A percentile compares a stretch with the other conserved stretches of the same genome.
Conservation (phyloP, 768 basidiomycete genomes). For the Termitomyces sp. region DNA sequence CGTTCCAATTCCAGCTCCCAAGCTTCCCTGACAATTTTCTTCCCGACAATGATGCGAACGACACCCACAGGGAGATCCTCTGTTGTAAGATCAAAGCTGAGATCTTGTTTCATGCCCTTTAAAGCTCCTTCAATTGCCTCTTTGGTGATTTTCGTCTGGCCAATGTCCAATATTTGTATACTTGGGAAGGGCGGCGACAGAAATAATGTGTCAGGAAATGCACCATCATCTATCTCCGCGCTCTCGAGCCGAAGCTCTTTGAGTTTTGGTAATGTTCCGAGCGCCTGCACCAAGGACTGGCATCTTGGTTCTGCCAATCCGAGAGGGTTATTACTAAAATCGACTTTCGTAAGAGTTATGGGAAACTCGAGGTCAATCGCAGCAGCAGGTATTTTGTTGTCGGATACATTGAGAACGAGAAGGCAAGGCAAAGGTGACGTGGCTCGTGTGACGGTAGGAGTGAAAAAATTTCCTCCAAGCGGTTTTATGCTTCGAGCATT, state of each 20-base stretch:
- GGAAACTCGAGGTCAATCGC: slow-evolving; percentile 58
- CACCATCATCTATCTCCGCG: slow-evolving; percentile 57
- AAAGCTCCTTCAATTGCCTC: slow-evolving; percentile 45
- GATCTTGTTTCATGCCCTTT: slow-evolving; percentile 40
- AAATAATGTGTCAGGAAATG: slow-evolving; percentile 45
- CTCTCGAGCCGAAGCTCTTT: slow-evolving; percentile 55
- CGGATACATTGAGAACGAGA: slow-evolving; percentile 56
- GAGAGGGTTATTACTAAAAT: slow-evolving; percentile 69
- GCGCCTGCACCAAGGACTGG: slow-evolving; percentile 39
- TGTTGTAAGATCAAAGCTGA: slow-evolving; percentile 52
- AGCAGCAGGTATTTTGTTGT: slow-evolving; percentile 59
- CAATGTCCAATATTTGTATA: slow-evolving; percentile 59
- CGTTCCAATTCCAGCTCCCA: slow-evolving; percentile 80
- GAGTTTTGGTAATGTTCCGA: slow-evolving; percentile 47
- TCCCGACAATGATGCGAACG: slow-evolving; percentile 61
- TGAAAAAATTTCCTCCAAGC: slow-evolving; percentile 57
- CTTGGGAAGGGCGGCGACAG: slow-evolving; percentile 41
- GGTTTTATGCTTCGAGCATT: slow-evolving; percentile 24
- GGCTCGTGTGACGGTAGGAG: slow-evolving; percentile 58
- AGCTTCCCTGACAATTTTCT: slow-evolving; percentile 64
- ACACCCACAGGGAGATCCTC: slow-evolving; percentile 53
- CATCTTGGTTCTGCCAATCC: slow-evolving; percentile 30
- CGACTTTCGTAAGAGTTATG: slow-evolving; percentile 47
- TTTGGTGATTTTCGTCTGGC: slow-evolving; percentile 56
- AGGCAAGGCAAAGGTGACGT: slow-evolving; percentile 65